Base-by-base conservation (phyloP, 2,329 filamentous ascomycete species). In the Hymenoscyphus scutula region DNA sequence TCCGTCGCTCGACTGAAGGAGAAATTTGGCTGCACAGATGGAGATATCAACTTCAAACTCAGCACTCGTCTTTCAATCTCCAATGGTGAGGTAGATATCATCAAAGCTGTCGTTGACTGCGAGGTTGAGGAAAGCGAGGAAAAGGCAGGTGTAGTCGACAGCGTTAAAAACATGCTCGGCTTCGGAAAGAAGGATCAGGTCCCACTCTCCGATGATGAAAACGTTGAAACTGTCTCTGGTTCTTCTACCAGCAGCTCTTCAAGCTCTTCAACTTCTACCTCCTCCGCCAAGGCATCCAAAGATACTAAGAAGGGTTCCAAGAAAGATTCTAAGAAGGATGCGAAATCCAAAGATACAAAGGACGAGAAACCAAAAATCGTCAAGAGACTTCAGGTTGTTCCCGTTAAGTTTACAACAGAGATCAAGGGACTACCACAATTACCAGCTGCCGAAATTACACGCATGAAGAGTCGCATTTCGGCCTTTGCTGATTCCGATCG, bases 111-210 rank as follows among this genome's bases (percentile, higher is more conserved):
- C 62, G 88, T 95, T 5, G 93, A 93, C 75, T 99, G 95, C 73
- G 91, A 96, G 74, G 85, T 89, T 29, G 90, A 96, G 59, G 83
- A 82, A 4, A 75, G 78, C 8, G 86, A 88, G 55, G 86, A 86
- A 76, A 91, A 92, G 75, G 91, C 90, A 67, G 88, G 89, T 58
- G 84, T 98, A 56, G 90, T 97, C 56, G 94, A 97, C 72, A 93
- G 92, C 53, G 91, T 98, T 68, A 99, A 99, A 82, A 96, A 93
- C 67, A 85, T 97, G 66, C 96, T 99, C 73, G 95, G 95, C 5
- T 93, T 98, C 74, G 95, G 94, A 29, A 96, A 96, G 78, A 89
- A 90, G 34, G 90, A 94, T 61, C 90, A 97, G 77, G 82, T 84
- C 66, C 81, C 83, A 5, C 74, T 97, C 37, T 83, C 85, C 63